phyloP scores from a whole-genome alignment of 2,329 filamentous ascomycete species.

The Xylaria sp. region DNA sequence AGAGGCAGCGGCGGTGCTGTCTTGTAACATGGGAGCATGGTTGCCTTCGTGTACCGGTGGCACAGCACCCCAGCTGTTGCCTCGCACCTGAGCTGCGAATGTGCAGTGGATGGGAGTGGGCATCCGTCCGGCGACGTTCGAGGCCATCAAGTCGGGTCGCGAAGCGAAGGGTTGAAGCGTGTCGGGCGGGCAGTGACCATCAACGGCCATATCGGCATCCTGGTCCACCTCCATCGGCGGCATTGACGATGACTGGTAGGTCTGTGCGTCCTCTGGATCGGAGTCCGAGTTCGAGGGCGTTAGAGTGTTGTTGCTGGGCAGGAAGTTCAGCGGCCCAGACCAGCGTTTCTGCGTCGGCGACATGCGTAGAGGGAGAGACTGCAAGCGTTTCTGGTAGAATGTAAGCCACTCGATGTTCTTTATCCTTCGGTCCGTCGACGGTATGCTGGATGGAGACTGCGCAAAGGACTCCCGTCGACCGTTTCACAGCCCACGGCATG shows the following conservation, averaged over 20 bases:
- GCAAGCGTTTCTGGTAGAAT: conserved; percentile 62
- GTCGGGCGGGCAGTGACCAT: conserved; percentile 46
- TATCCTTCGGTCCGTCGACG: neutral
- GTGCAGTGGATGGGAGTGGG: conserved; percentile 70
- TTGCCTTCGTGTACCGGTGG: conserved; percentile 46
- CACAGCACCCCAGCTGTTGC: conserved; percentile 60
- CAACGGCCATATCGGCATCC: conserved; percentile 65
- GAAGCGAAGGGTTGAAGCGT: conserved; percentile 48
- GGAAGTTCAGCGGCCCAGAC: conserved; percentile 47
- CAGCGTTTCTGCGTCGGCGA: conserved; percentile 56
- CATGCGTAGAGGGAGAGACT: conserved; percentile 63
- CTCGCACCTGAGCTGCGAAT: conserved; percentile 66
- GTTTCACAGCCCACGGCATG: conserved; percentile 10
- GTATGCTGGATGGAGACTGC: neutral
- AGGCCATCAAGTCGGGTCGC: conserved; percentile 49
- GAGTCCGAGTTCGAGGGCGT: conserved; percentile 56
- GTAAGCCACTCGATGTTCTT: conserved; percentile 11
- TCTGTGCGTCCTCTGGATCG: conserved; percentile 53
- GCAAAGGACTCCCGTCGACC: neutral
- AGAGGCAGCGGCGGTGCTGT: conserved; percentile 34
- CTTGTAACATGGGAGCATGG: conserved; percentile 44
- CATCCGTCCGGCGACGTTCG: conserved; percentile 60
- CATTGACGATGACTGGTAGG: conserved; percentile 41
- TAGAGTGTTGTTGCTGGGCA: conserved; percentile 47
- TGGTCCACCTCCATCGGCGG: conserved; percentile 52